These are phyloP conservation scores for Colletotrichum sublineola DNA, from an alignment of 2,329 filamentous ascomycete genomes.

Conservation along the genomic window DNA sequence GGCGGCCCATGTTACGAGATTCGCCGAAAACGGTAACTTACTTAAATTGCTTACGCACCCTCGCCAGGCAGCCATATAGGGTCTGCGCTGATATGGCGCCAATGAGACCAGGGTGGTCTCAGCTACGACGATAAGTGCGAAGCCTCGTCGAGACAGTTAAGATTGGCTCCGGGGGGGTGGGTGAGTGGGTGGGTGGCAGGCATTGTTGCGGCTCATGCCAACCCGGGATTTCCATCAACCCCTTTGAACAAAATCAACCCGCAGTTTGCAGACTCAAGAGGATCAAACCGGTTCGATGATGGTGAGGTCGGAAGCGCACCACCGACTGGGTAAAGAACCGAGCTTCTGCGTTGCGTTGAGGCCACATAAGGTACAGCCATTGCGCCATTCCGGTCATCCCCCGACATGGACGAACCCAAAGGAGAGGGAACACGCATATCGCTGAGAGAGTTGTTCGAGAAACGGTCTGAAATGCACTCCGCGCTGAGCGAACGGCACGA, in stretches of 20 bases:
- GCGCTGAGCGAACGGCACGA: constrained; percentile 17
- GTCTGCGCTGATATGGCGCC: not conserved
- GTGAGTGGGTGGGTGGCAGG: not conserved
- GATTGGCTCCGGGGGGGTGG: not conserved
- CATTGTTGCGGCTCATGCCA: not conserved
- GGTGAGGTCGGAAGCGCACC: not conserved
- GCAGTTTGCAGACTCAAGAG: not conserved
- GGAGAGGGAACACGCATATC: not conserved
- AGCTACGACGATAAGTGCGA: not conserved
- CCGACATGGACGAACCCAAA: not conserved
- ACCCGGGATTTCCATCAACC: not conserved
- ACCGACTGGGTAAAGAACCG: not conserved
- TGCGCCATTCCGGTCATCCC: not conserved
- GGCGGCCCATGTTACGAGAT: not conserved
- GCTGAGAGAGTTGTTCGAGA: not conserved
- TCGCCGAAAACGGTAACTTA: not conserved
- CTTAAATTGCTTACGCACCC: too few relatives aligned
- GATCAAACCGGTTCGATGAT: not conserved
- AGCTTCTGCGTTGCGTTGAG: not conserved
- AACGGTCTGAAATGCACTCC: constrained; percentile 9
- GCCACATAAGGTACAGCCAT: constrained; percentile 1
- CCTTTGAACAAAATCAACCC: not conserved
- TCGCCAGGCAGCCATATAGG: not conserved
- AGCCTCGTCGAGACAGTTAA: not conserved
- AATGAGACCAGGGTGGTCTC: not conserved